phyloP scores from a whole-genome alignment of 257 asterid genomes.

The Solanum lycopersicoides region DNA sequence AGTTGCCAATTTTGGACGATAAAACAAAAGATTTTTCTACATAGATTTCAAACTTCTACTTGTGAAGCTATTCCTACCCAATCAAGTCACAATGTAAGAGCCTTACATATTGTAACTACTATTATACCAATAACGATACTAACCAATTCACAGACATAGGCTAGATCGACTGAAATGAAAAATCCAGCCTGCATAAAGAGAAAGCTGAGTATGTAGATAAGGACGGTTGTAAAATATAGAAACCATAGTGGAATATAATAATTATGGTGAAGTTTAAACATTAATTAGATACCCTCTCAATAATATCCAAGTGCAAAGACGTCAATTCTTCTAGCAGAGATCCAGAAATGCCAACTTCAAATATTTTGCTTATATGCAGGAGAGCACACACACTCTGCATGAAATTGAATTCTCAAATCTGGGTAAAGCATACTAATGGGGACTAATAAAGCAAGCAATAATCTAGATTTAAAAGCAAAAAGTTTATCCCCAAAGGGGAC shows the following conservation, averaged over 20 bases:
- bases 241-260: neutral
- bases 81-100: neutral
- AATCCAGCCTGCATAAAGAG: conserved; percentile 51
- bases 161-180: conserved; percentile 65
- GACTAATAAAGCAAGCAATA: neutral
- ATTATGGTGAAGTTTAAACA: neutral
- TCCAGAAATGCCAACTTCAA: conserved; percentile 87
- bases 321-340: conserved; percentile 58
- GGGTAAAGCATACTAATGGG: neutral
- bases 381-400: conserved; percentile 75
- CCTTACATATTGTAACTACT: neutral
- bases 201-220: neutral
- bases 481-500: neutral
- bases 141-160: conserved; percentile 85
- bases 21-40: neutral
- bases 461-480: neutral
- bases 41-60: neutral
- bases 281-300: conserved; percentile 47
- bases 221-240: neutral
- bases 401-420: neutral
- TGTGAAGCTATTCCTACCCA: neutral
- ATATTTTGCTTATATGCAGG: conserved; percentile 82
- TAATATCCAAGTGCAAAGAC: conserved; percentile 59
- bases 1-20: neutral
- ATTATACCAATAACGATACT: neutral